These are phyloP conservation scores for Lycium ferocissimum DNA, from an alignment of 257 asterid genomes.

Conservation along the genomic window DNA sequence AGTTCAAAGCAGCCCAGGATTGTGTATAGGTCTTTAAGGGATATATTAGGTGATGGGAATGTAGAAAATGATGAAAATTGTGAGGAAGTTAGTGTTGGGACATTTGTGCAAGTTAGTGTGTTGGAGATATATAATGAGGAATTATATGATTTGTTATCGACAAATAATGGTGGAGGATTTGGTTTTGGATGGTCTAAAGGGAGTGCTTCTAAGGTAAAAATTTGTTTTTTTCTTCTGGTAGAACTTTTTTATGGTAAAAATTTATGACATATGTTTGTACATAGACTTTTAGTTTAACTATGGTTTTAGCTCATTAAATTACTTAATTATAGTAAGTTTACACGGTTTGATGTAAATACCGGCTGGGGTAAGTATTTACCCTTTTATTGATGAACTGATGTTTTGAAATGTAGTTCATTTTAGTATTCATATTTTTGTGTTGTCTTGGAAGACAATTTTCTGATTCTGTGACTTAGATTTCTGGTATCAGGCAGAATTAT, in stretches of 20 bases:
- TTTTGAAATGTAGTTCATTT: not conserved
- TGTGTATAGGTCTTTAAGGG: slow-evolving; percentile 79
- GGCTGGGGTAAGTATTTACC: too few species aligned
- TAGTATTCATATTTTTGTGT: not conserved
- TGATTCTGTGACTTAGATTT: not conserved
- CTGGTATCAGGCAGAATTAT: not conserved
- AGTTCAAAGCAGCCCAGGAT: slow-evolving; percentile 74
- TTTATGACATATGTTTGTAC: too few species aligned
- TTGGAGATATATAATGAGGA: slow-evolving; percentile 95
- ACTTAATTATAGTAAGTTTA: not conserved
- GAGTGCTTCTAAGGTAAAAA: slow-evolving; percentile 46
- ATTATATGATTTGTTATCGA: slow-evolving; percentile 75
- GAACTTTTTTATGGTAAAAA: too few species aligned
- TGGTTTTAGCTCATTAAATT: too few species aligned
- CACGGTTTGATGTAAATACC: too few species aligned
- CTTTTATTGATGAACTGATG: not conserved
- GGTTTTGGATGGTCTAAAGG: slow-evolving; percentile 79
- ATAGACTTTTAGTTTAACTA: too few species aligned
- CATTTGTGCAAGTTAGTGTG: slow-evolving; percentile 86
- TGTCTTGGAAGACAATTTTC: not conserved
- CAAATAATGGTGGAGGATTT: slow-evolving; percentile 71
- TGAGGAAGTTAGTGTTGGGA: slow-evolving; percentile 43
- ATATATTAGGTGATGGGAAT: slow-evolving; percentile 65
- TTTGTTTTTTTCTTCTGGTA: not conserved
- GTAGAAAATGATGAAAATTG: slow-evolving; percentile 38